Evolutionary conservation across 2,329 filamentous ascomycete species (phyloP), one percentile per base, ranked within the genome.

Genomic region (Talaromyces piceae): DNA sequence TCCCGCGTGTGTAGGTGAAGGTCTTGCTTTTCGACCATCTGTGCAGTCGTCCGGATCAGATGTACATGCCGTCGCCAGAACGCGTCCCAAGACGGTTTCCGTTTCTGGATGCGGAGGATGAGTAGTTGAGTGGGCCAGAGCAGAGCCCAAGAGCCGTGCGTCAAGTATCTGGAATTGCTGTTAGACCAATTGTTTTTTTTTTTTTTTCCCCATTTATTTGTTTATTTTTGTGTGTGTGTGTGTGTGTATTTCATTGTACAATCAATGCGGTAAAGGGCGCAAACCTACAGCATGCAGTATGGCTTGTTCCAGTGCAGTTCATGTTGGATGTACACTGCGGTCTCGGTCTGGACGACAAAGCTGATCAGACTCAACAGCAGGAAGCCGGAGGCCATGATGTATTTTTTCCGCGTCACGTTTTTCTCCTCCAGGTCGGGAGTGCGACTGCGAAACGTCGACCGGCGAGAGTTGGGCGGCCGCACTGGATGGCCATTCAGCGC

Each of bases 331-430:
- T 96, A 91, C 8, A 94, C 84, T 9, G 91, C 91, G 49, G 95
- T 89, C 76, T 97, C 91, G 3, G 93, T 97, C 78, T 98, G 93
- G 5, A 95, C 76, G 45, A 89, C 88, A 67, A 98, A 98, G 64
- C 87, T 86, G 53, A 95, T 73, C 63, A 98, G 76, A 64, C 87
- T 93, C 59, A 96, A 66, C 26, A 86, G 71, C 54, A 98, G 77
- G 69, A 96, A 96, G 58, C 90, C 80, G 47, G 80, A 84, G 1
- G 93, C 91, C 65, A 91, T 88, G 22, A 87, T 85, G 71, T 98
- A 97, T 70, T 89, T 89, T 65, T 82, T 86, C 64, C 81, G 81
- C 30, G 88, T 90, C 41, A 83, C 84, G 54, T 78, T 71, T 57
- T 79, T 79, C 16, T 82, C 76, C 30, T 76, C 74, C 46, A 77